Evolutionary conservation across 768 basidiomycete genomes (phyloP).

Genomic region (Galerina marginata): DNA sequence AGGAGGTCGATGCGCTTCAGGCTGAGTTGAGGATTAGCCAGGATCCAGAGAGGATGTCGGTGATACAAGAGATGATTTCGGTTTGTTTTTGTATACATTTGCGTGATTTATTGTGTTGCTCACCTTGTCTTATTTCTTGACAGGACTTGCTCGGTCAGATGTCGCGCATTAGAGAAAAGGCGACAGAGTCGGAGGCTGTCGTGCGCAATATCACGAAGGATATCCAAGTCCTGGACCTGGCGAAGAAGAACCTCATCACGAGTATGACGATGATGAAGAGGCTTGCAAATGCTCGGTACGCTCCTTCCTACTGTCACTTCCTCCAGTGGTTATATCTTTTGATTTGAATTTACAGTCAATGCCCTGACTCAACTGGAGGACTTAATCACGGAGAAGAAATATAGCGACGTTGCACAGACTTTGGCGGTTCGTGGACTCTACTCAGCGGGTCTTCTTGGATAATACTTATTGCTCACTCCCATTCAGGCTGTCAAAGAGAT

Average conservation of each 20-base stretch:
- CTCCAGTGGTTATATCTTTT: background rate
- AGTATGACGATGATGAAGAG: slow-evolving; percentile 91
- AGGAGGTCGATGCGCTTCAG: slow-evolving; percentile 73
- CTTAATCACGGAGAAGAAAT: slow-evolving; percentile 77
- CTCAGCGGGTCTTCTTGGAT: background rate
- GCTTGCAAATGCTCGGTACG: slow-evolving; percentile 90
- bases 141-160: slow-evolving; percentile 95
- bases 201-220: slow-evolving; percentile 96
- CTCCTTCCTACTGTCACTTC: slow-evolving; percentile 3
- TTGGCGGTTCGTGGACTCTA: slow-evolving; percentile 55
- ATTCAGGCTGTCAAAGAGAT: slow-evolving; percentile 87
- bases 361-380: slow-evolving; percentile 82
- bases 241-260: slow-evolving; percentile 89
- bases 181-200: slow-evolving; percentile 95
- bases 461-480: slow-evolving; percentile 1
- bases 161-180: slow-evolving; percentile 95
- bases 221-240: slow-evolving; percentile 91
- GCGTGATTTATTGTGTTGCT: background rate
- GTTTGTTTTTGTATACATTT: slow-evolving; percentile 47
- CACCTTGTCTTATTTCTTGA: background rate
- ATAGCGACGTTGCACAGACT: slow-evolving; percentile 83
- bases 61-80: slow-evolving; percentile 95
- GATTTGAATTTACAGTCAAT: slow-evolving; percentile 60
- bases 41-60: slow-evolving; percentile 86
- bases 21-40: slow-evolving; percentile 75